A percentile compares a stretch with the other conserved stretches of the same genome.
Evolutionary conservation across 768 basidiomycete genomes (phyloP).

Genomic region (Pulveroboletus frians): DNA sequence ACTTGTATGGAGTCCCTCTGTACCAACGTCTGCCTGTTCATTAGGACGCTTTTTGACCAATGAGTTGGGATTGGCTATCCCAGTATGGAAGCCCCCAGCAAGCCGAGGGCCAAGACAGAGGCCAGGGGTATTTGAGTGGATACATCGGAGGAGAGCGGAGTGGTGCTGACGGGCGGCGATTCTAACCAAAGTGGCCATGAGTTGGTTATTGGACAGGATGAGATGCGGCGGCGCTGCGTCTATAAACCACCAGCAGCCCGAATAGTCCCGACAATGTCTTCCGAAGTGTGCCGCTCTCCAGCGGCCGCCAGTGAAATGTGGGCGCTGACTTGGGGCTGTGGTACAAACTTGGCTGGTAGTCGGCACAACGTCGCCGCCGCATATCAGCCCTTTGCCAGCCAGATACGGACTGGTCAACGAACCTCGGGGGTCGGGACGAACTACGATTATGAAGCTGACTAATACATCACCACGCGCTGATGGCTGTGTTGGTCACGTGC

Average conservation of each 20-base stretch:
- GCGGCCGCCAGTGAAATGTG: background rate
- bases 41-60: constrained; percentile 20
- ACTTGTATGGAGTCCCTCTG: constrained; percentile 36
- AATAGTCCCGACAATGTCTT: constrained; percentile 19
- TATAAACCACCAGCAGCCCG: constrained; percentile 24
- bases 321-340: background rate
- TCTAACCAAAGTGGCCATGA: constrained; percentile 17
- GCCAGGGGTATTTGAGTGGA: constrained; percentile 3
- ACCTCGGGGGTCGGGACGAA: too few relatives aligned
- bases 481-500: background rate
- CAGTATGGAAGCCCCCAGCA: constrained; percentile 22
- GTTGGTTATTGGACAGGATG: background rate
- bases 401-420: too few relatives aligned
- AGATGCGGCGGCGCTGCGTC: background rate
- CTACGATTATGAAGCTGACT: background rate
- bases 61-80: constrained; percentile 17
- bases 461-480: constrained; percentile 2
- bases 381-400: too few relatives aligned
- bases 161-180: constrained; percentile 11
- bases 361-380: background rate
- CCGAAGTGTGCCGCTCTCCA: constrained; percentile 18
- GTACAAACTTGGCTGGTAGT: background rate
- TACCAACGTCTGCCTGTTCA: constrained; percentile 25
- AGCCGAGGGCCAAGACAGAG: background rate
- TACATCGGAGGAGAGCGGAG: constrained; percentile 8